These are phyloP conservation scores for Mycena olivaceomarginata DNA, from an alignment of 768 basidiomycete genomes.

Conservation along the genomic window DNA sequence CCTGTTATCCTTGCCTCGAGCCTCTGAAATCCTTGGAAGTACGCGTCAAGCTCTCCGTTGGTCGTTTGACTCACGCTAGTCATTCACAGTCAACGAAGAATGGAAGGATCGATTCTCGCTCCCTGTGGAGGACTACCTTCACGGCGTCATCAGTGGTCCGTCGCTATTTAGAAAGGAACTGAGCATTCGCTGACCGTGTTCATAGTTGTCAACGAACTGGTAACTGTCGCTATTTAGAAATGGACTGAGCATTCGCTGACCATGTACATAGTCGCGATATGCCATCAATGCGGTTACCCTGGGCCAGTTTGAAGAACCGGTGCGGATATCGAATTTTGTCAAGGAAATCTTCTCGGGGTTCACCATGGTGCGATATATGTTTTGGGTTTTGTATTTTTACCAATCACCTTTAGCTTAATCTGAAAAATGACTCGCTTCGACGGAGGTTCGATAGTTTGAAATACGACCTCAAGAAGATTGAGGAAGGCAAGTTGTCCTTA, in stretches of 20 bases:
- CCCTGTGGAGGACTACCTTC: constrained; percentile 87
- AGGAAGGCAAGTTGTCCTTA: constrained; percentile 76
- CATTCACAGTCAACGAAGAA: constrained; percentile 74
- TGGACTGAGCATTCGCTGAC: neutral
- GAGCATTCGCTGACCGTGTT: neutral
- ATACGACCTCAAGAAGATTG: constrained; percentile 92
- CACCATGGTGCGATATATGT: constrained; percentile 74
- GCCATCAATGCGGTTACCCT: constrained; percentile 90
- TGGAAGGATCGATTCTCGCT: constrained; percentile 82
- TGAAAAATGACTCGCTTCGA: constrained; percentile 87
- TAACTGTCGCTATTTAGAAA: constrained; percentile 51
- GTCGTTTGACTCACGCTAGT: constrained; percentile 9
- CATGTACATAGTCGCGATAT: constrained; percentile 77
- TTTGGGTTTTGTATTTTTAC: neutral
- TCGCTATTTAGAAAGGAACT: neutral
- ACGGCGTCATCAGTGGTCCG: constrained; percentile 78
- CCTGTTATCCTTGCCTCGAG: constrained; percentile 74
- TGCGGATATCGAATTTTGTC: constrained; percentile 86
- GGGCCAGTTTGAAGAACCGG: constrained; percentile 86
- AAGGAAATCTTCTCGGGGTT: constrained; percentile 91
- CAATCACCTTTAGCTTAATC: constrained; percentile 73
- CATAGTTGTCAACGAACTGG: constrained; percentile 87
- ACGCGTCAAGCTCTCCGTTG: constrained; percentile 50
- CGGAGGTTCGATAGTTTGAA: constrained; percentile 89
- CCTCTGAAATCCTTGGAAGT: constrained; percentile 80